Base-by-base conservation (phyloP, 768 basidiomycete genomes). In the Clathrus columnatus region DNA sequence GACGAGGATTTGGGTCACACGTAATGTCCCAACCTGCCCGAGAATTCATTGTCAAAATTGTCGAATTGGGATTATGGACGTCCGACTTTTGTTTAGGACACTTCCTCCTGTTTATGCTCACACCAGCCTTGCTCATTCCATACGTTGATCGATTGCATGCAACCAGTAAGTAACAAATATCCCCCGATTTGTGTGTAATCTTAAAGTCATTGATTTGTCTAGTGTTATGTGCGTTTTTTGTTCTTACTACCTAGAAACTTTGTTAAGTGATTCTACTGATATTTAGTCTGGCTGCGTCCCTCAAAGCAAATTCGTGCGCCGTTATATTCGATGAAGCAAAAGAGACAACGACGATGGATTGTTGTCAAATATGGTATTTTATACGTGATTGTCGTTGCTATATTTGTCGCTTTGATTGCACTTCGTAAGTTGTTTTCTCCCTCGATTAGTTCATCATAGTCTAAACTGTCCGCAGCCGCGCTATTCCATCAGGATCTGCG, bases 11-110 rank as follows among this genome's bases (percentile, higher is more conserved):
- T 18, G 95, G 95, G 14, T 79, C 78, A n/a, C 87, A 89, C 29
- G 91, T 89, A 32, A 83, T 95, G 67, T 93, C 91, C 27, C 96
- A 98, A 67, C 93, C 94, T 28, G 92, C 91, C 55, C 85, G 96
- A 67, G 96, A 98, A 76, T 96, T 88, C 66, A 81, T 98, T 55
- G 94, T 98, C 73, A 99, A 98, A 78, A 90, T 95, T 57, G 91
- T 98, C 60, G 95, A 98, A 72, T 89, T 98, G 85, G 90, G 90
- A 23, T 73, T 98, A 16, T 98, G 95, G 88, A 86, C 85, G 47
- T 94, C 91, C 6, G 96, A 98, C 73, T 96, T 97, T 75, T 71
- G 97, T 42, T 75, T 91, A 48, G 86, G 76, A 4, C 90, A 91
- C 64, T 71, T 97, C 55, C 77, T 98, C 10, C 73, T 97, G 61